Base-by-base conservation (phyloP, 1,284 basidiomycete genomes). In the Sphagnurus paluster region DNA sequence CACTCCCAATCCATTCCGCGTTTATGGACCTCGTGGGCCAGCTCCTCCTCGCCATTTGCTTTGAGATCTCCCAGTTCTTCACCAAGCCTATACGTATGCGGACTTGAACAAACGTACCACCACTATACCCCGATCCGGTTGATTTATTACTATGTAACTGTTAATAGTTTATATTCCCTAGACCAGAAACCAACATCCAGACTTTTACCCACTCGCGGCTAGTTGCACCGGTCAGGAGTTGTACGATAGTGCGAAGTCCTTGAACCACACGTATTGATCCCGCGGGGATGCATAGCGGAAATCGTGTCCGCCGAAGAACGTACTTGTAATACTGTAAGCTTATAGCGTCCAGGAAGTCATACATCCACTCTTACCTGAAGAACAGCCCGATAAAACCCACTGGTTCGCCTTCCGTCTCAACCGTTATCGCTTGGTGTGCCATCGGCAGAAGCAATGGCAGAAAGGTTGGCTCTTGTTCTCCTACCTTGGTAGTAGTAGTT, bases 11-110 rank as follows among this genome's bases (percentile, higher is more conserved):
- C 29, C 91, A 97, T 54, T 93, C 90, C 1, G 89, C 93, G 0
- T 64, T 93, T 28, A 86, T 98, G 68, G 96, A 99, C 64, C 82
- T 98, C 38, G 67, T 92, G n/a, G 93, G 93, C 6, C 94, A 98
- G 65, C 65, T 89, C 7, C 68, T 97, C 14, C 80, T 98, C 4
- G 87, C 87, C 3, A 58, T 80, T 2, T 88, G 85, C 60, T 91
- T 87, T 55, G 77, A 84, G 63, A 66, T 88, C 35, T 84, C 84
- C n/a, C 67, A 68, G 34, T 42, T 55, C 5, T 48, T 54, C 33
- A 35, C 29, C 3, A 47, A 50, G 25, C 6, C 25, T 16, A 37
- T 37, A 7, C 44, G 23, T 17, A 39, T 19, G 11, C 37, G 36
- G 5, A 24, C 23, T 3, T 36, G 11, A 37, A 10, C n/a, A n/a